These are phyloP conservation scores for Pythium phragmiticola DNA, from an alignment of 352 stramenopile species.

Conservation along the genomic window DNA sequence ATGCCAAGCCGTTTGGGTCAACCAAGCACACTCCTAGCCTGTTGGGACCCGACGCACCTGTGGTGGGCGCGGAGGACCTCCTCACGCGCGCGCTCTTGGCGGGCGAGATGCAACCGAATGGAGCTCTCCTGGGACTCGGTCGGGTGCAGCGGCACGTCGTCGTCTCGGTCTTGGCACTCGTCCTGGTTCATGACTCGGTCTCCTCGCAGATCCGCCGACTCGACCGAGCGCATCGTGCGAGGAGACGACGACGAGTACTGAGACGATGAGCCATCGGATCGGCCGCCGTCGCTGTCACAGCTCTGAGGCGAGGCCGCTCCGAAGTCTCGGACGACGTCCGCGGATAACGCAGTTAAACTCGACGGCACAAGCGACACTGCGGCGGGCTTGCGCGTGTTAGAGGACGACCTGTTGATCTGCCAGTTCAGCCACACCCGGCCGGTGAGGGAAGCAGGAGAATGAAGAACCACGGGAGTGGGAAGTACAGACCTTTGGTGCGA, in stretches of 20 bases:
- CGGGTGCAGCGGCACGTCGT: conserved; percentile 33
- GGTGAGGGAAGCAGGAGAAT: too few relatives aligned
- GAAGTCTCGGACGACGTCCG: background rate
- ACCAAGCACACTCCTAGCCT: background rate
- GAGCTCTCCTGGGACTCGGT: conserved; percentile 62
- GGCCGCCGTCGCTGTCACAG: background rate
- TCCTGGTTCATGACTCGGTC: background rate
- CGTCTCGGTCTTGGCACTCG: conserved; percentile 18
- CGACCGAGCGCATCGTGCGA: conserved; percentile 13
- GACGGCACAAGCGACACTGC: background rate
- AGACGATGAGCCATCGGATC: conserved; percentile 23
- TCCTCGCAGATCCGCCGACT: conserved; percentile 9
- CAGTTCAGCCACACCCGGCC: too few relatives aligned
- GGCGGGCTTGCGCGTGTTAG: background rate
- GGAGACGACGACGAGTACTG: conserved; percentile 21
- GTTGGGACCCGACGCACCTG: conserved; percentile 28
- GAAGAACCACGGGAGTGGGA: background rate
- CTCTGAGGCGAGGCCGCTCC: background rate
- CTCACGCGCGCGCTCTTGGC: conserved; percentile 52
- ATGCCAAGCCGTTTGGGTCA: background rate
- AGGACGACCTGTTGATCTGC: conserved; percentile 20
- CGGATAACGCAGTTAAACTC: background rate
- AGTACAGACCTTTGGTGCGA: conserved; percentile 47
- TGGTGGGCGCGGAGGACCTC: conserved; percentile 36
- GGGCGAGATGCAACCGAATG: conserved; percentile 53